Base-by-base conservation (phyloP, 2,329 filamentous ascomycete genomes). In the Xylaria sp. region DNA sequence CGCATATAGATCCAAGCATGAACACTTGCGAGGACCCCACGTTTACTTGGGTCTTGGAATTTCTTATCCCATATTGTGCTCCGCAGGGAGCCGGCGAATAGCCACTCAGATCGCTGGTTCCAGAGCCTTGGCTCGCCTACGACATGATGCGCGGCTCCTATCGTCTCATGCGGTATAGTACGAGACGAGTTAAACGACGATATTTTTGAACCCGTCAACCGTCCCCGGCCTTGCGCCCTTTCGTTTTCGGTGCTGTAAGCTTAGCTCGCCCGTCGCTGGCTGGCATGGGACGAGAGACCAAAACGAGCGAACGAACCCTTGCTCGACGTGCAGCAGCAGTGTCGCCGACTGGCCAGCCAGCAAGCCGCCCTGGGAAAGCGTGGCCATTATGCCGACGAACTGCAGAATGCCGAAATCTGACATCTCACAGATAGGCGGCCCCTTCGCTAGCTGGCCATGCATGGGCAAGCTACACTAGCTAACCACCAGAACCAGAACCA, bases 51-150 rank as follows among this genome's bases (percentile, higher is more conserved):
- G 43, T 23, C 25, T 45, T 19, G 49, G 33, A 28, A 14, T 53
- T 40, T 33, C 35, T 7, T 19, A 40, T 60, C 49, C 37, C 40
- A 51, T 51, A 57, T 43, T n/a, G 43, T 25, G 15, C 50, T 63
- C 38, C 46, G 38, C 57, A 42, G 46, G 33, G 5, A n/a, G 28
- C 43, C 11, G 45, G 56, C 38, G 51, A 47, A 60, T 47, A 17
- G 46, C 61, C 46, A 52, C 40, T 47, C 61, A 43, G 19, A 33
- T 38, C 28, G 46, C 38, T 25, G 40, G 52, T 60, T 50, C 57
- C 61, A 61, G 61, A 49, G 61, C 61, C 61, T 60, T 64, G 61
- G 61, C 61, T 64, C 52, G 15, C 47, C n/a, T 42, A 40, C 42
- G 33, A 28, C 50, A 46, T 37, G n/a, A 51, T 60, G 51, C 40